These are phyloP conservation scores for Trichoderma koningii DNA, from an alignment of 2,329 filamentous ascomycete genomes.

Conservation along the genomic window DNA sequence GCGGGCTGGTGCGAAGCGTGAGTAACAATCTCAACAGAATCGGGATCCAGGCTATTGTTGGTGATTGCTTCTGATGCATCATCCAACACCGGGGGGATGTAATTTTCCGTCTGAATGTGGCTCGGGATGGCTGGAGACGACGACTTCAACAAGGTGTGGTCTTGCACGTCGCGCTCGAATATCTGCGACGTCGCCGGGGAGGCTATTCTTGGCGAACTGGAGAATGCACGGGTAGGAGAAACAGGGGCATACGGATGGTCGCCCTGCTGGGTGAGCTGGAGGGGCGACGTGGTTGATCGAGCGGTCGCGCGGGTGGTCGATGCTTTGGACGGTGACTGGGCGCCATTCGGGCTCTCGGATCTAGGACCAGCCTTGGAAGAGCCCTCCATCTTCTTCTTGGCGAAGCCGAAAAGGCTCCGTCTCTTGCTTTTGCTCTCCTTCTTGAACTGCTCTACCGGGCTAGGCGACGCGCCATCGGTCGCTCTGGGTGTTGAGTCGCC, in stretches of 20 bases:
- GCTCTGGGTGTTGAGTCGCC: conserved; percentile 40
- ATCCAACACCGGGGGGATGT: conserved; percentile 88
- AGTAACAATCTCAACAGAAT: conserved; percentile 90
- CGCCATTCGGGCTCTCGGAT: conserved; percentile 40
- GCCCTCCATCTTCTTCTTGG: conserved; percentile 58
- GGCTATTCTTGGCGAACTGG: conserved; percentile 71
- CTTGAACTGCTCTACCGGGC: conserved; percentile 35
- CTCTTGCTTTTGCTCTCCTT: conserved; percentile 49
- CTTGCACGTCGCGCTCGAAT: conserved; percentile 94
- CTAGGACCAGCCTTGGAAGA: conserved; percentile 44
- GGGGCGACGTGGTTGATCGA: conserved; percentile 47
- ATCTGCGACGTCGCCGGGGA: conserved; percentile 81
- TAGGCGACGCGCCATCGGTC: conserved; percentile 34
- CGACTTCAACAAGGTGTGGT: conserved; percentile 66
- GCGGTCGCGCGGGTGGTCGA: conserved; percentile 32
- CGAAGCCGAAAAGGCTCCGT: conserved; percentile 61
- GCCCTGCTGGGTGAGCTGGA: conserved; percentile 39
- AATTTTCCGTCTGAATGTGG: conserved; percentile 91
- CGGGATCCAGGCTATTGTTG: conserved; percentile 78
- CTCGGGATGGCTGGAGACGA: conserved; percentile 84
- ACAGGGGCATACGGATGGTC: conserved; percentile 53
- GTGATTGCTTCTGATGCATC: conserved; percentile 92
- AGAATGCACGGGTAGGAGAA: conserved; percentile 67
- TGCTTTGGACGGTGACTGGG: conserved; percentile 43
- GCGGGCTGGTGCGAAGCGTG: conserved; percentile 83